Base-by-base conservation (phyloP, 257 asterid genomes). In the Pogostemon cablin region DNA sequence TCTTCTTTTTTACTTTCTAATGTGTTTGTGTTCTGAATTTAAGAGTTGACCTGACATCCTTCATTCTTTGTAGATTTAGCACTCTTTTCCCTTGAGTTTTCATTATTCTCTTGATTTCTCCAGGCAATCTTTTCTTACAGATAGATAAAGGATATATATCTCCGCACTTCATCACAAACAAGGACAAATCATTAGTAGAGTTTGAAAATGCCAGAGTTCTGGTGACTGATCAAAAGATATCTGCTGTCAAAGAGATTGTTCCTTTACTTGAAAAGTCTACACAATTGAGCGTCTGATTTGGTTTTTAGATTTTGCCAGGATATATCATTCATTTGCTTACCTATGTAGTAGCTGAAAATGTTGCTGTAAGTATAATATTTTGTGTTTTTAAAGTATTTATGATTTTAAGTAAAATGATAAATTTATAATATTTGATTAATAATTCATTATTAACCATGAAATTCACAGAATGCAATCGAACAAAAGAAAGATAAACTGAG, bases 141-240 rank as follows among this genome's bases (percentile, higher is more conserved):
- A 91, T 93, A 53, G 96, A 91, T 79, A 89, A 91, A 81, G 98
- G 99, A 52, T 93, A 89, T 78, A 83, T 91, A 91, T 89, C 99
- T 9, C 93, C 96, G n/a, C 90, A 85, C 76, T 93, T 95, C 71
- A 73, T 89, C 79, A 95, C 95, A 49, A 86, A 95, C 81, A 80
- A 75, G 73, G 86, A 85, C 56, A 95, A 84, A 76, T 88, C 95
- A 72, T 58, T 71, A 3, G 95, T 89, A 79, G 98, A 95, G 81
- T 91, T 84, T 70, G 97, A 89, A 72, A 95, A 86, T 80, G 87
- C 95, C 38, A 83, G 87, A 82, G 81, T 95, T 82, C 79, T 95
- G 85, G 97, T 95, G 73, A 95, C 99, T 2, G 97, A 95, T 80
- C 95, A 80, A 72, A 88, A 82, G 84, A 88, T 95, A 80, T 81